Conservation (phyloP, 768 basidiomycete species). For the Leccinum disarticulatum region DNA sequence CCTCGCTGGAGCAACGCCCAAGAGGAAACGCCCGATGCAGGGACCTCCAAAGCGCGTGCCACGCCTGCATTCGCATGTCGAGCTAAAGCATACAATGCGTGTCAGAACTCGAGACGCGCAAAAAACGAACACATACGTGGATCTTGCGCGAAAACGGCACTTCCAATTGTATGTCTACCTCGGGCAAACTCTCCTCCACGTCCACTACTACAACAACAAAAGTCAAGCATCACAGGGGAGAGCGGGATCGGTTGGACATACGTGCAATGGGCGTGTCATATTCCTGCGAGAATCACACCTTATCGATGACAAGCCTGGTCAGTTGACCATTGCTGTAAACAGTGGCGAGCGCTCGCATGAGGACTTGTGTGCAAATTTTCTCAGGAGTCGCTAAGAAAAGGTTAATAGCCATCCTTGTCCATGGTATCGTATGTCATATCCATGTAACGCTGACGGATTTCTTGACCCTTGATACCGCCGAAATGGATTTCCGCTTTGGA, state of each 20-base stretch:
- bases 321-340: no score
- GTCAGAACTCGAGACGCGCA: not conserved
- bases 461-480: slow-evolving; percentile 98
- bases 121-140: slow-evolving; percentile 28
- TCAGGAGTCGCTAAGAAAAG: no score
- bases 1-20: not conserved
- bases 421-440: slow-evolving; percentile 98
- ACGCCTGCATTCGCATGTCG: slow-evolving; percentile 35
- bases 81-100: slow-evolving; percentile 24
- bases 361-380: no score
- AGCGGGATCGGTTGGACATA: not conserved
- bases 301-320: no score
- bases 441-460: slow-evolving; percentile 98
- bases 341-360: no score
- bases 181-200: slow-evolving; percentile 24
- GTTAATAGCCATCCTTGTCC: slow-evolving; percentile 95
- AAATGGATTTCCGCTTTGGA: slow-evolving; percentile 98
- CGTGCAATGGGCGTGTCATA: not conserved
- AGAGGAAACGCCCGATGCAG: slow-evolving; percentile 31
- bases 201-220: not conserved
- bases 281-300: no score
- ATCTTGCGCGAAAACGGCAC: slow-evolving; percentile 42
- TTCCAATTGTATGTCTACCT: slow-evolving; percentile 39
- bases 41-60: slow-evolving; percentile 40
- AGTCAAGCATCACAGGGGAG: not conserved